Base-by-base conservation (phyloP, 768 basidiomycete genomes). In the Podaxis sp. region DNA sequence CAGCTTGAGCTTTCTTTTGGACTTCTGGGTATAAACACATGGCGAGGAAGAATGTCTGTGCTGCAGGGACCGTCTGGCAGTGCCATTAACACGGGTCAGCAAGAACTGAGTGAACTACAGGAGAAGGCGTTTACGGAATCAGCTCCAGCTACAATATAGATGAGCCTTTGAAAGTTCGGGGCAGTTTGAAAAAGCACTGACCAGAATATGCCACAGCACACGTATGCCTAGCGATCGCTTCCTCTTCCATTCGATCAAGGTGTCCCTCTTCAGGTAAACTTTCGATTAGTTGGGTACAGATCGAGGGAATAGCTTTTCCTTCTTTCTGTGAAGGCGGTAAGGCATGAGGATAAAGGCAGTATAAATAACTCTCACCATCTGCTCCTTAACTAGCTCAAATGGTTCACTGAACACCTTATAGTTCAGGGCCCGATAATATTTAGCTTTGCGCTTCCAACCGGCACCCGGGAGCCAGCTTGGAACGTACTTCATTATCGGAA, bases 391-490 rank as follows among this genome's bases (percentile, higher is more conserved):
- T 20, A 49, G 28, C 4, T 40, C 40, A 11, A 48, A 64, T 8
- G 58, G 53, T 2, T 60, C n/a, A 12, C 38, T 28, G 10, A 44
- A 12, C 11, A 54, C 37, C 10, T n/a, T 17, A 17, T 41, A 28
- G 28, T 22, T n/a, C 6, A 36, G 30, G 20, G 36, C 20, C 52
- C 51, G 28, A 17, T 17, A 58, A n/a, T 15, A 36, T n/a, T 20
- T 59, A 20, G 50, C 54, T 37, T 57, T 59, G 24, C 65, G 68
- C 63, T 73, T 70, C 67, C 73, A 78, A 2, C 69, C 71, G 3
- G 74, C 74, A n/a, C 77, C 76, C 10, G 78, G 77, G 44, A 78
- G 51, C 77, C 77, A 80, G 0, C 64, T 44, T 0, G 78, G 78
- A 15, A 77, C 61, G 60, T 77, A 69, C 7, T 66, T 69, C 26